Conservation (phyloP, 768 basidiomycete species). For the Obba rivulosa region DNA sequence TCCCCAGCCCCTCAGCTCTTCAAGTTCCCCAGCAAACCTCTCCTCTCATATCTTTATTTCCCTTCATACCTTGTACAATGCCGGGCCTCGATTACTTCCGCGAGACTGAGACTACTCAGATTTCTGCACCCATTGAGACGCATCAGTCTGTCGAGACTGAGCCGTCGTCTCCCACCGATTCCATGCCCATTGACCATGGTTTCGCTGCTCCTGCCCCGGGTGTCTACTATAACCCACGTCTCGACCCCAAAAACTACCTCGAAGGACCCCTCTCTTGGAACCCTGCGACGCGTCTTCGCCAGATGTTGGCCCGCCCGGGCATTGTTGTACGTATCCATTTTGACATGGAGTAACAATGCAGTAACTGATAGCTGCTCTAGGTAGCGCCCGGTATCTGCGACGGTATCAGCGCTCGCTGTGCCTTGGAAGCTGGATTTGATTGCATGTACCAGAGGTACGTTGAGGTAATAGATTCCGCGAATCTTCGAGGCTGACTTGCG, state of each 20-base stretch:
- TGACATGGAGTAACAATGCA: neutral
- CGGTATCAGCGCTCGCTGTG: slow-evolving; percentile 75
- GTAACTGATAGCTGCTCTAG: slow-evolving; percentile 28
- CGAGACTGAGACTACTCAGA: slow-evolving; percentile 13
- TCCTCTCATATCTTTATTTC: slow-evolving; percentile 8
- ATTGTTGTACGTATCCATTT: slow-evolving; percentile 51
- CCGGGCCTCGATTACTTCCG: slow-evolving; percentile 23
- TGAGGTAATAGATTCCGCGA: neutral
- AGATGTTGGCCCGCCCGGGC: slow-evolving; percentile 52
- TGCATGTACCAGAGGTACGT: slow-evolving; percentile 71
- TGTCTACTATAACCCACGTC: slow-evolving; percentile 60
- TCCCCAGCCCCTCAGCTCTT: neutral
- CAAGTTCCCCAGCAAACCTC: neutral
- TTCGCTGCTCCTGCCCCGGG: slow-evolving; percentile 8
- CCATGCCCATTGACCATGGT: neutral
- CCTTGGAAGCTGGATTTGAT: slow-evolving; percentile 72
- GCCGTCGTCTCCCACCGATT: slow-evolving; percentile 1
- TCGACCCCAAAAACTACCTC: slow-evolving; percentile 64
- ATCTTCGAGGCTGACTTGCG: neutral
- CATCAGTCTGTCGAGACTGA: neutral
- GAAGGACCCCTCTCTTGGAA: slow-evolving; percentile 66
- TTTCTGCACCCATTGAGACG: slow-evolving; percentile 12
- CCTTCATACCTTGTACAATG: slow-evolving; percentile 12
- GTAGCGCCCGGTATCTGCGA: slow-evolving; percentile 78
- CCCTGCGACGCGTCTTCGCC: slow-evolving; percentile 64